Base-by-base conservation (phyloP, 2,329 filamentous ascomycete genomes). In the Cladophialophora yegresii region DNA sequence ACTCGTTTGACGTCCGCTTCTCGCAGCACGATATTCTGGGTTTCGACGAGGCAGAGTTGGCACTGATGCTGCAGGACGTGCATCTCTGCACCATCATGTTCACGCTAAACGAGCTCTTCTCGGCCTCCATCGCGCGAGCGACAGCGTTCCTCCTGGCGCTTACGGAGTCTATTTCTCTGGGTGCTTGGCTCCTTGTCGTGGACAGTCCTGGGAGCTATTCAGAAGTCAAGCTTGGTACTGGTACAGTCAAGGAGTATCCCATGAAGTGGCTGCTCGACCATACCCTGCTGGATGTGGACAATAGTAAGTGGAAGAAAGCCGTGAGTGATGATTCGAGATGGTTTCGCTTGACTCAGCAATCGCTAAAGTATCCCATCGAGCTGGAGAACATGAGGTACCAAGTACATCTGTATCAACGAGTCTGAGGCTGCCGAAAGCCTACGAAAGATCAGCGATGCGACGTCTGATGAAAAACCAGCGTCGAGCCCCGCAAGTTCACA, bases 381-480 rank as follows among this genome's bases (percentile, higher is more conserved):
- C 78, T 98, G 73, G 93, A 98, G 79, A 91, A 97, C 74, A 96
- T 97, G 93, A 87, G 93, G 54, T 96, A 93, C 77, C 93, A 98
- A 77, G 82, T 96, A 71, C 92, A 97, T 79, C 74, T 97, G 16
- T 98, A 96, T 73, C 77, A 78, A 61, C 77, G 79, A 66, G 49
- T 65, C 43, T 51, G 32, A 43, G 23, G 33, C n/a, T n/a, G n/a
- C n/a, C n/a, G n/a, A n/a, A n/a, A n/a, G n/a, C n/a, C n/a, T n/a
- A n/a, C n/a, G n/a, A 7, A 7, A 43, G 6, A n/a, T 43, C 36
- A 8, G 6, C 5, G 13, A 43, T 7, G 8, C n/a, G n/a, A n/a
- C n/a, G n/a, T n/a, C n/a, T n/a, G n/a, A n/a, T n/a, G n/a, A n/a
- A n/a, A n/a, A n/a, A n/a, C n/a, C 36, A n/a, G 16, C 36, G n/a